Evolutionary conservation across 2,329 filamentous ascomycete species (phyloP), one percentile per base, ranked within the genome.

Genomic region (Conoideocrella luteorostrata): DNA sequence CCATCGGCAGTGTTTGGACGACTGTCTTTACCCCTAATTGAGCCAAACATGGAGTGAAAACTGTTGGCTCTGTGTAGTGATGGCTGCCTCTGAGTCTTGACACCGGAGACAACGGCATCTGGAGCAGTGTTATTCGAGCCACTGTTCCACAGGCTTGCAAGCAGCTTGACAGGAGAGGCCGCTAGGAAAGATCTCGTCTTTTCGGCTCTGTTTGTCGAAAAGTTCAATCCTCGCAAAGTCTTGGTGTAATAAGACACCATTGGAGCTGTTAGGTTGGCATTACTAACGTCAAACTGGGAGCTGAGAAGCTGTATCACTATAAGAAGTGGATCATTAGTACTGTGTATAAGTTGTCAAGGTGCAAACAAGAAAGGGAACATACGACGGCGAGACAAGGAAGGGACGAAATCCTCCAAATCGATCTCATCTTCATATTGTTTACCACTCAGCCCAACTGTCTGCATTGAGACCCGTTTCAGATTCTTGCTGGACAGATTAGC

Each of bases 91-190:
- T 66, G 67, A 45, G 60, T 60, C 46, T 70, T 74, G 9, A 67
- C 52, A 12, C 53, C 50, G 7, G 56, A 37, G 5, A 56, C 48
- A 9, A 50, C 49, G 5, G 55, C 46, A 4, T 62, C 61, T 9
- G 53, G 44, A 2, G 51, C 30, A 18, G 29, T 62, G 28, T 63
- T 67, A 48, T 69, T 72, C 26, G 72, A 74, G 44, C 74, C 77
- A 20, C 80, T 78, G 26, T 80, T 77, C 54, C 94, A 80, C 43
- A 96, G 78, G 56, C 77, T 95, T 0, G 90, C 94, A 13, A 97
- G 71, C 56, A 95, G 74, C 61, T 96, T 97, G 38, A 94, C 87
- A 0, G 91, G 90, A 1, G 90, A 96, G n/a, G 84, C 78, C 4
- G 82, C 81, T 9, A 91, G 75, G 57, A 87, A 86, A 1, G 80